Base-by-base conservation (phyloP, 768 basidiomycete genomes). In the Lactifluus subvellereus region DNA sequence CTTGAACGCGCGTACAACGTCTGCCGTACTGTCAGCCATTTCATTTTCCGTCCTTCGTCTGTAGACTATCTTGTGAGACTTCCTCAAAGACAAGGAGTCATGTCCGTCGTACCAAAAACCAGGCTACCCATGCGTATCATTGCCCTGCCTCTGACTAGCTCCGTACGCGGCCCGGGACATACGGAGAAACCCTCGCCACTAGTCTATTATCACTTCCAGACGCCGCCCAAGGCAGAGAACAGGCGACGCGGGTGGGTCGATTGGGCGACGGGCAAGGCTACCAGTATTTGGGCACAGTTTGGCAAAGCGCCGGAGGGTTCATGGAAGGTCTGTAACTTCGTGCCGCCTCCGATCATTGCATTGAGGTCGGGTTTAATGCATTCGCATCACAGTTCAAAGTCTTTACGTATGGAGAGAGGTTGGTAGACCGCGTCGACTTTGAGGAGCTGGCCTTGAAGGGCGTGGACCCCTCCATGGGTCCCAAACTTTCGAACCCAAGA, bases 391-490 rank as follows among this genome's bases (percentile, higher is more conserved):
- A 91, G 89, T 72, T 82, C 32, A 83, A 79, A 71, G 75, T 82
- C 13, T 88, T 84, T 70, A 74, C 80, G 66, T 74, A 79, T 43
- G 90, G 90, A 30, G 86, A 90, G 75, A 82, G 82, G 22, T 71
- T 90, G 2, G 77, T 86, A 22, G 87, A 91, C 72, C 78, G 81
- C 22, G 77, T 91, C 64, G 91, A 91, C 55, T 91, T 91, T 67
- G 91, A 92, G 72, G 90, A 93, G 72, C 77, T 87, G 40, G 85
- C 84, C 8, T 77, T 93, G 68, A 88, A 88, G 72, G 79, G 82
- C 37, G 74, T 93, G 37, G 86, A 91, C 68, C 84, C 88, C 18
- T 83, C 86, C 10, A 68, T 87, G 52, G 87, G 84, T 0, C 88
- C 88, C 13, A 71, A 68, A 42, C 61, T 66, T 30, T 67, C 65